phyloP scores from a whole-genome alignment of 2,329 filamentous ascomycete species.

The Waltergamsia citrina region DNA sequence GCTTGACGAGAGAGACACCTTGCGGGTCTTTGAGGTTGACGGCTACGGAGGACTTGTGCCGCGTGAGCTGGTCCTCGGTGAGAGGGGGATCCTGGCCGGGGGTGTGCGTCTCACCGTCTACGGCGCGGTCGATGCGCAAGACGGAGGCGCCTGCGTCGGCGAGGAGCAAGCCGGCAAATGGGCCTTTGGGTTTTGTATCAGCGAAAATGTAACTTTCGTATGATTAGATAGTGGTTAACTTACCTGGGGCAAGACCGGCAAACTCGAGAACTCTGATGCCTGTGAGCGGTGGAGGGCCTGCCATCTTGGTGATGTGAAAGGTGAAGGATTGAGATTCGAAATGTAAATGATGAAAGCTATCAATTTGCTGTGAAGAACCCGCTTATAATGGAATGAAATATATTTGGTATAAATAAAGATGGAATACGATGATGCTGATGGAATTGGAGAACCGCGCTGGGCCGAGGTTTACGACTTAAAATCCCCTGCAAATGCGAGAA shows the following conservation, averaged over 20 bases:
- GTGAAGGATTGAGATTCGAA: neutral
- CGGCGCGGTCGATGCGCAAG: constrained; percentile 70
- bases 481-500: too few relatives aligned
- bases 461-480: too few relatives aligned
- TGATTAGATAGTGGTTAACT: too few relatives aligned
- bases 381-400: too few relatives aligned
- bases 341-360: neutral
- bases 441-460: neutral
- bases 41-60: constrained; percentile 71
- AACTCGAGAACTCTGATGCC: constrained; percentile 51
- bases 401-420: too few relatives aligned
- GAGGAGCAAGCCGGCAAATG: constrained; percentile 81
- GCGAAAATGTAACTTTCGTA: constrained; percentile 6
- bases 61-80: constrained; percentile 66
- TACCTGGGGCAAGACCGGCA: constrained; percentile 54
- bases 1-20: constrained; percentile 57
- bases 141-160: constrained; percentile 85
- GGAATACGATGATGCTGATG: neutral
- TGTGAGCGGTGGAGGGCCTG: constrained; percentile 24
- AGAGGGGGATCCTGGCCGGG: constrained; percentile 22
- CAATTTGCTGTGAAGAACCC: too few relatives aligned
- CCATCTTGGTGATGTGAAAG: constrained; percentile 11
- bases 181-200: constrained; percentile 41
- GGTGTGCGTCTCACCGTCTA: constrained; percentile 28
- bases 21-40: constrained; percentile 64